These are phyloP conservation scores for Trichosporon coremiiforme DNA, from an alignment of 1,284 basidiomycete species.

Conservation along the genomic window DNA sequence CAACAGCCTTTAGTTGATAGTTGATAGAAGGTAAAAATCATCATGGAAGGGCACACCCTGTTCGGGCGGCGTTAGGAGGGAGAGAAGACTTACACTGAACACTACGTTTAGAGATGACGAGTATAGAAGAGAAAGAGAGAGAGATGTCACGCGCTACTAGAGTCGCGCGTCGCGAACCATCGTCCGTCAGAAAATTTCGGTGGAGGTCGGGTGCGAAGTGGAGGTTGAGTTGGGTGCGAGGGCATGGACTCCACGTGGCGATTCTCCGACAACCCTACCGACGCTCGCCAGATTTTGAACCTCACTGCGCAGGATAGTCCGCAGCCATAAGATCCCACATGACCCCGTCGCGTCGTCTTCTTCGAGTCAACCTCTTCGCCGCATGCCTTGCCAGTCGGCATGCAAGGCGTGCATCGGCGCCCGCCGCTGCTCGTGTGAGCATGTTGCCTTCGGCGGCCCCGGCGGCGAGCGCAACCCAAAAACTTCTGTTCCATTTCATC, in stretches of 20 bases:
- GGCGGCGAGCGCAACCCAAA: background rate
- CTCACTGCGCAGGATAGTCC: no score
- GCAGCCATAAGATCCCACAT: background rate
- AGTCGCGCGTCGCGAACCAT: no score
- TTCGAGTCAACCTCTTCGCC: background rate
- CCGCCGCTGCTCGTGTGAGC: slow-evolving; percentile 3
- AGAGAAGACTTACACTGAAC: background rate
- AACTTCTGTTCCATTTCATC: background rate
- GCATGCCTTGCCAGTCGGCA: background rate
- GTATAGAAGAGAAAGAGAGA: slow-evolving; percentile 2
- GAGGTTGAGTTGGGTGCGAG: no score
- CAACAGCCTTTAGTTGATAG: slow-evolving; percentile 20
- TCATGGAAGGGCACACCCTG: background rate
- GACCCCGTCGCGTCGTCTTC: background rate
- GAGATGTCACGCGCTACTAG: no score
- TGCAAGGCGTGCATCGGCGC: background rate
- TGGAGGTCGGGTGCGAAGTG: background rate
- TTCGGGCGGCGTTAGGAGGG: background rate
- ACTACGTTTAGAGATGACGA: background rate
- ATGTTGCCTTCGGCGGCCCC: background rate
- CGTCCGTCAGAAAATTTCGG: slow-evolving; percentile 9
- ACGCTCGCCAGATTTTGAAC: background rate
- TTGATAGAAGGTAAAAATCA: slow-evolving; percentile 18
- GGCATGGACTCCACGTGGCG: background rate
- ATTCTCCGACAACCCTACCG: background rate